phyloP scores from a whole-genome alignment of 2,329 filamentous ascomycete genomes.

The Phaeomoniella chlamydospora region DNA sequence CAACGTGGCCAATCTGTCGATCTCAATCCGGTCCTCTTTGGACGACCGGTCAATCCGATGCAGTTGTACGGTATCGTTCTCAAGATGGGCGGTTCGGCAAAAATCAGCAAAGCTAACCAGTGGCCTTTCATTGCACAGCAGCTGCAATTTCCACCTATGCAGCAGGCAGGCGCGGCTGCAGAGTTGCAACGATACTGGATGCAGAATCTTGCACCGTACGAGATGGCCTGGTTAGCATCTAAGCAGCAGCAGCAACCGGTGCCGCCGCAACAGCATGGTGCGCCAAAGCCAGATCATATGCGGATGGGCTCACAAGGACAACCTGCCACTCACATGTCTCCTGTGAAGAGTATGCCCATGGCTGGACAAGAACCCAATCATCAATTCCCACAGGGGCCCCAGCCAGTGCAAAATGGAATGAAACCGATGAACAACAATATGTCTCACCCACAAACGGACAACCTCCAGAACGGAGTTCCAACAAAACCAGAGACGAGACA shows the following conservation, averaged over 20 bases:
- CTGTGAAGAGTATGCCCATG: conserved; percentile 8
- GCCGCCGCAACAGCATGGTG: too few relatives aligned
- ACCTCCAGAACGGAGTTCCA: background rate
- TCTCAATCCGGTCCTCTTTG: conserved; percentile 55
- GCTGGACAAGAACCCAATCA: conserved; percentile 17
- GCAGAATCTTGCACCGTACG: conserved; percentile 61
- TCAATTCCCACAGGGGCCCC: conserved; percentile 20
- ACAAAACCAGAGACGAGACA: conserved; percentile 20
- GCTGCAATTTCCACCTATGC: conserved; percentile 44
- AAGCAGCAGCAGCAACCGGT: conserved; percentile 31
- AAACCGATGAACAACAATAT: conserved; percentile 7
- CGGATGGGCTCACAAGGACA: conserved; percentile 18
- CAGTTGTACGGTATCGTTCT: conserved; percentile 65
- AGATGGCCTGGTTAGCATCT: conserved; percentile 34
- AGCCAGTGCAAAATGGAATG: conserved; percentile 8
- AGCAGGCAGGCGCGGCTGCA: conserved; percentile 50
- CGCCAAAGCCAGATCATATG: conserved; percentile 18
- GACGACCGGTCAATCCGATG: conserved; percentile 59
- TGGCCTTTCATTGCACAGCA: conserved; percentile 62
- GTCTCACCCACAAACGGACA: background rate
- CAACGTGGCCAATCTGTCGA: conserved; percentile 61
- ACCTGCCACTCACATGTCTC: conserved; percentile 22
- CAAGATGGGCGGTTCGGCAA: conserved; percentile 64
- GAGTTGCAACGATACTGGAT: conserved; percentile 63
- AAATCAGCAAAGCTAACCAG: conserved; percentile 51